phyloP scores from a whole-genome alignment of 495 filamentous ascomycete species.

The Tuber magnatum region DNA sequence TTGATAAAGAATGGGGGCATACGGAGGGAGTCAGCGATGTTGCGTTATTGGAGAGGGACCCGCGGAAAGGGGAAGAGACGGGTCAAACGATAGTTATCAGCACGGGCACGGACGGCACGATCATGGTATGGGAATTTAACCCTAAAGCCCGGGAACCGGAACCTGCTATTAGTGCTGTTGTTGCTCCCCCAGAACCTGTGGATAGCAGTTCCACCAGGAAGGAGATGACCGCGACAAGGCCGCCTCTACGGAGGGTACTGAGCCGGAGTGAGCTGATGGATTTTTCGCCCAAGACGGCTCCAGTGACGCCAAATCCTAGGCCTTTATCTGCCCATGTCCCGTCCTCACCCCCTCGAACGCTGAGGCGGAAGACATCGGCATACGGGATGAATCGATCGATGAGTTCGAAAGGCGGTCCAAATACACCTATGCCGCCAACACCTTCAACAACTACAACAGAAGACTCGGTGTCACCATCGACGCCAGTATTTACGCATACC shows the following conservation, averaged over 20 bases:
- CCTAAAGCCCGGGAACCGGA: conserved; percentile 41
- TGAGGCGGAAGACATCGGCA: conserved; percentile 52
- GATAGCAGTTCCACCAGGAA: conserved; percentile 43
- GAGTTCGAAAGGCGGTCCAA: conserved; percentile 28
- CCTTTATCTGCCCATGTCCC: conserved; percentile 51
- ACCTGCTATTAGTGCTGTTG: conserved; percentile 20
- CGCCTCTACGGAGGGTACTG: conserved; percentile 64
- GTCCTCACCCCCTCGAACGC: conserved; percentile 56
- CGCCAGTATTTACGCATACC: conserved; percentile 36
- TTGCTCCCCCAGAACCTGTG: conserved; percentile 20
- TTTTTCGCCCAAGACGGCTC: conserved; percentile 45
- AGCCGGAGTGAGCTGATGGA: conserved; percentile 71
- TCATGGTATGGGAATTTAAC: conserved; percentile 68
- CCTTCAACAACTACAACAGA: conserved; percentile 30
- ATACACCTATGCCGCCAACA: conserved; percentile 42
- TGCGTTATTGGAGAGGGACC: conserved; percentile 54
- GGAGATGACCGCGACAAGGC: conserved; percentile 51
- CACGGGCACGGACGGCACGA: conserved; percentile 72
- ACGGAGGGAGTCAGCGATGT: conserved; percentile 84
- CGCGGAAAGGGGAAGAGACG: conserved; percentile 43
- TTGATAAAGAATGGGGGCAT: conserved; percentile 88
- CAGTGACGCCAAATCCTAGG: conserved; percentile 45
- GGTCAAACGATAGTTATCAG: conserved; percentile 55
- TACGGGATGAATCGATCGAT: conserved; percentile 37
- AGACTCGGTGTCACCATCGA: conserved; percentile 43